Percentiles rank a stretch among this genome's conserved stretches.
Conservation (phyloP, 129 eudicot genomes). For the Centrapalus pauciflorus region DNA sequence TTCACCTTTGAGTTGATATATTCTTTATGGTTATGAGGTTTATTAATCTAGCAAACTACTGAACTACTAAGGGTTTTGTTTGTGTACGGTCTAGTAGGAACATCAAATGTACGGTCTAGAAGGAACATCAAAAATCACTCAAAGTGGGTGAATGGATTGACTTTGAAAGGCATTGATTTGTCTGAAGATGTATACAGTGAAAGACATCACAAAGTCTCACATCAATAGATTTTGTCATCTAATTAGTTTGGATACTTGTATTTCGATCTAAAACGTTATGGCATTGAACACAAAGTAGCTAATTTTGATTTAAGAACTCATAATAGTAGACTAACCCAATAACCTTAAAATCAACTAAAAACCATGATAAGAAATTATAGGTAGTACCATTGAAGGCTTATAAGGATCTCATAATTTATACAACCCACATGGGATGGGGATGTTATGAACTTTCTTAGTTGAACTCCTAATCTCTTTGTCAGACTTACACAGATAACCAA, state of each 20-base stretch:
- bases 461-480: no score
- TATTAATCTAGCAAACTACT: neutral
- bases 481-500: no score
- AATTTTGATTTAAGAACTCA: neutral
- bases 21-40: neutral
- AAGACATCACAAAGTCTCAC: neutral
- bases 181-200: neutral
- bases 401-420: no score
- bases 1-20: neutral
- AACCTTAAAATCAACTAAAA: no score
- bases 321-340: no score
- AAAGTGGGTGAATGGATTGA: neutral
- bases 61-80: neutral
- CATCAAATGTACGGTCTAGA: no score
- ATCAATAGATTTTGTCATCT: neutral
- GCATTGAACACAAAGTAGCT: neutral
- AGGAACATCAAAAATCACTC: no score
- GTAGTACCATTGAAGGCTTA: no score
- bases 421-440: no score
- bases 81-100: no score
- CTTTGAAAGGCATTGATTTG: neutral
- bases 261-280: neutral
- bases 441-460: no score
- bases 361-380: no score
- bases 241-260: neutral